Conservation (phyloP, 176 grass and related monocot species). For the Secale cereale region DNA sequence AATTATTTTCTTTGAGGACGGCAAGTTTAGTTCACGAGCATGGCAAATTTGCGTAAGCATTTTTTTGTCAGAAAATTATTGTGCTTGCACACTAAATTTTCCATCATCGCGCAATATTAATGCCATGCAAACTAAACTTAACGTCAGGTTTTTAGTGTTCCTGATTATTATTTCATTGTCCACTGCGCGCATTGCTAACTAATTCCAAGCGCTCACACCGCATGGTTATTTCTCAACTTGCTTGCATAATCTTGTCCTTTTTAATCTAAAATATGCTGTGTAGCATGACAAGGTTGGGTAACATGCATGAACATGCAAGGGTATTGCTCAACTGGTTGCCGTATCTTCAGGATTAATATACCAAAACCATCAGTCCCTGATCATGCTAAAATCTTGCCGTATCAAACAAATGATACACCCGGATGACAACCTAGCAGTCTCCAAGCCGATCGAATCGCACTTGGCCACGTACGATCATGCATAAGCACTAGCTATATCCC, state of each 20-base stretch:
- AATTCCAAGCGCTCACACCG: not conserved
- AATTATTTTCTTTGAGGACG: too few species aligned
- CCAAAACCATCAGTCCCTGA: not conserved
- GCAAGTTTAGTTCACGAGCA: too few species aligned
- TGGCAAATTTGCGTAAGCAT: too few species aligned
- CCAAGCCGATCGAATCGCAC: not conserved
- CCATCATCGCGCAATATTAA: too few species aligned
- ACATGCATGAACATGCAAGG: not conserved
- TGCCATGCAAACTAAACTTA: too few species aligned
- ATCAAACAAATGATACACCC: not conserved
- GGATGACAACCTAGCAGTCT: not conserved
- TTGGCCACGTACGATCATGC: not conserved
- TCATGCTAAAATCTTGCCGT: not conserved
- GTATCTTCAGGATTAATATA: not conserved
- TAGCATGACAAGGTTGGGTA: not conserved
- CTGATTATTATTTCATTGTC: not conserved
- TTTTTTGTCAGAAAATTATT: too few species aligned
- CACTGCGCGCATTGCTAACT: not conserved
- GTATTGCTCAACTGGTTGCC: not conserved
- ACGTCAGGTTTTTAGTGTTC: too few species aligned
- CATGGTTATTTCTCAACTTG: not conserved
- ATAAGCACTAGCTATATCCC: not conserved
- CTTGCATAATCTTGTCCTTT: not conserved
- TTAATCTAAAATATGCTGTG: not conserved
- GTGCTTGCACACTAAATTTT: too few species aligned